Base-by-base conservation (phyloP, 306 rosid genomes). In the Begonia masoniana region DNA sequence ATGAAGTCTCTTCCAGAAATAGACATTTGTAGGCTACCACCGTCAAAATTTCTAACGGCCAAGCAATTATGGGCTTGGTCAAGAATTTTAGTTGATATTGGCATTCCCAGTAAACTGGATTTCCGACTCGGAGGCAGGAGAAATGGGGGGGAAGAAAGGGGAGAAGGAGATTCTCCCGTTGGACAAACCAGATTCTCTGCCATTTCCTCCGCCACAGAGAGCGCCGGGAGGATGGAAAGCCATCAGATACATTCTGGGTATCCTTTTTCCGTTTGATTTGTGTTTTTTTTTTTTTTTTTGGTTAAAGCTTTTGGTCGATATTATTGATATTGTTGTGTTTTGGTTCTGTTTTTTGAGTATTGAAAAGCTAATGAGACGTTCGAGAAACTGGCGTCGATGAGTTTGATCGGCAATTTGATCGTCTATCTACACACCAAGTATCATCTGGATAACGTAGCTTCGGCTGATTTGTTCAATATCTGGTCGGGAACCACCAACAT, bases 371-470 rank as follows among this genome's bases (percentile, higher is more conserved):
- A 74, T n/a, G 82, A 85, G 74, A 74, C 91, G 16, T 82, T 81
- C 10, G 84, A 85, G 80, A 84, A 81, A 62, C 41, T 84, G 81
- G 89, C 89, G 9, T 62, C 84, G 5, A 76, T 81, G 86, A 65
- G 95, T 45, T 56, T 82, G 77, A 60, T 79, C 24, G 77, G 76
- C 10, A 78, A 78, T 51, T 55, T 78, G 53, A 60, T 76, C 43
- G 47, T 81, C 50, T 76, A 85, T 73, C 64, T 81, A 55, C 74
- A 68, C 43, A 69, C 78, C 7, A 70, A 70, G 71, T 81, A 74
- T 64, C 74, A 81, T 71, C 43, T 85, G 56, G 82, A 74, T 10
- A 63, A 56, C 2, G 75, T 70, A 21, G 13, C 13, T 58, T 69
- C 84, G 6, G 73, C 68, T 23, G 43, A 84, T 61, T 83, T 81